A percentile compares a stretch with the other conserved stretches of the same genome.
These are phyloP conservation scores for Leucaena leucocephala DNA, from an alignment of 306 rosid genomes.

Conservation along the genomic window DNA sequence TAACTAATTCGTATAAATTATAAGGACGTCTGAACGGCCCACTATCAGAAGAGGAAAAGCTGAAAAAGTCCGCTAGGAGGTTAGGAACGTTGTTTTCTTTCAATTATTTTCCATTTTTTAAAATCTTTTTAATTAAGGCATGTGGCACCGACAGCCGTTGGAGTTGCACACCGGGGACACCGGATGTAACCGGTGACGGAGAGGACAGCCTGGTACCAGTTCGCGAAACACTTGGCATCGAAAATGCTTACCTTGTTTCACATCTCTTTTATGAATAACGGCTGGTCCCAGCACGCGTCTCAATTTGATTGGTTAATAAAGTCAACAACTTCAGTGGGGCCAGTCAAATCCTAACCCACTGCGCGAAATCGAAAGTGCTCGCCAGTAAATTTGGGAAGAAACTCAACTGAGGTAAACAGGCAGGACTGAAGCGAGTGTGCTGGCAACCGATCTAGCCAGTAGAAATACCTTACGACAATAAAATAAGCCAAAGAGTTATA, in stretches of 20 bases:
- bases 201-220: constrained; percentile 47
- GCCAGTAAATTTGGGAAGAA: background rate
- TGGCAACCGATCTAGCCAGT: constrained; percentile 46
- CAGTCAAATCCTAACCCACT: background rate
- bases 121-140: background rate
- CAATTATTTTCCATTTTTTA: background rate
- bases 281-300: background rate
- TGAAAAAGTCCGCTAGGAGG: background rate
- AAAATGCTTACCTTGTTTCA: background rate
- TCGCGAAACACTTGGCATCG: background rate
- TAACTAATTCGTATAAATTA: background rate
- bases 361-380: background rate
- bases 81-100: background rate
- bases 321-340: constrained; percentile 6
- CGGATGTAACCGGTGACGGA: constrained; percentile 39
- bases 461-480: constrained; percentile 2
- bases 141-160: constrained; percentile 56
- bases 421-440: constrained; percentile 10
- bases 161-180: constrained; percentile 17
- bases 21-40: constrained; percentile 9
- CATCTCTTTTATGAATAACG: background rate
- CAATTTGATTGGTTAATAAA: background rate
- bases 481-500: constrained; percentile 1
- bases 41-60: background rate
- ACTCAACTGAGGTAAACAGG: background rate